A percentile compares a stretch with the other conserved stretches of the same genome.
phyloP scores from a whole-genome alignment of 768 basidiomycete species.

The Amanita molliuscula region DNA sequence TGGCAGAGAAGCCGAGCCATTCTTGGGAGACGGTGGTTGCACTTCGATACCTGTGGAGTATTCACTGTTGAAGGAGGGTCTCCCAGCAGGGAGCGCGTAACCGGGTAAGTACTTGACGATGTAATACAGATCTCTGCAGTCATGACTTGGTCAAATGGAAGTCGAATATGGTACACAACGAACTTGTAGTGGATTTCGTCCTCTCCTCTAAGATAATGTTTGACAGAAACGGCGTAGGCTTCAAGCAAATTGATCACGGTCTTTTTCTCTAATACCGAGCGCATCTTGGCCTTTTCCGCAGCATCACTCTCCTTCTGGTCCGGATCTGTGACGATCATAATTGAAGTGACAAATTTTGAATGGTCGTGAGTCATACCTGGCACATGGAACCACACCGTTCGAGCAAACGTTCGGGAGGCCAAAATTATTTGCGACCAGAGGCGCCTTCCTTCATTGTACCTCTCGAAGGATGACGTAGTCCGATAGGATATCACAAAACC shows the following conservation, averaged over 20 bases:
- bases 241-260: conserved; percentile 57
- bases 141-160: not conserved
- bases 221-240: conserved; percentile 54
- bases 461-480: conserved; percentile 63
- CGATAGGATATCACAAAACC: conserved; percentile 69
- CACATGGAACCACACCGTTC: conserved; percentile 61
- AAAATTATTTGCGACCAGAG: conserved; percentile 63
- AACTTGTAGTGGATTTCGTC: conserved; percentile 38
- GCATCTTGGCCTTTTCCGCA: conserved; percentile 26
- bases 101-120: conserved; percentile 66
- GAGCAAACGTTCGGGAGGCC: conserved; percentile 43
- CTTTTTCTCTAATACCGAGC: conserved; percentile 56
- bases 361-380: conserved; percentile 25
- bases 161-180: not conserved
- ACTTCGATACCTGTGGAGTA: not conserved
- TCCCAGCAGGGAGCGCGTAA: conserved; percentile 44
- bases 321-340: conserved; percentile 11
- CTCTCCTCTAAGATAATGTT: conserved; percentile 62
- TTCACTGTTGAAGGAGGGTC: conserved; percentile 19
- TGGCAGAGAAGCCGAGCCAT: not conserved
- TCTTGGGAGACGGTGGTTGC: not conserved
- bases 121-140: conserved; percentile 46
- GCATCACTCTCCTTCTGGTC: conserved; percentile 12
- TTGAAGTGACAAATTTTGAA: not conserved
- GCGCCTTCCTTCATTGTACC: conserved; percentile 66